Base-by-base conservation (phyloP, 2,329 filamentous ascomycete species). In the Monosporascus sp. region DNA sequence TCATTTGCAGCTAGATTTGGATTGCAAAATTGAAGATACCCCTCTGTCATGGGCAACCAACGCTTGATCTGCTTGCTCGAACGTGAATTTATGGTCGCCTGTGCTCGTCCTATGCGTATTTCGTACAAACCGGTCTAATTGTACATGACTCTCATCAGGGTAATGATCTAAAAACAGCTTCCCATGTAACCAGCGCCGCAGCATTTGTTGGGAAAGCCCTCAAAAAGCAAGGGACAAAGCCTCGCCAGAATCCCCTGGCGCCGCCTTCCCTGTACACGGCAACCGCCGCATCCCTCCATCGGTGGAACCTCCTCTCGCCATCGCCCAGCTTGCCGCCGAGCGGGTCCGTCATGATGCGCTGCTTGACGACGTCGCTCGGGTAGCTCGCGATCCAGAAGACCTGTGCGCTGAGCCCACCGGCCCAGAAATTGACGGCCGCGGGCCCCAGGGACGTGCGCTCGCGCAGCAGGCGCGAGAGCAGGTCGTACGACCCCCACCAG, bases 401-500 rank as follows among this genome's bases (percentile, higher is more conserved):
- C 76, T 99, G 94, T 0, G 94, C 94, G 48, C 88, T 92, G 50
- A 97, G 74, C 0, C 94, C 94, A 3, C 94, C 94, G 0, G 94
- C 93, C 93, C 93, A 97, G 76, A 99, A 99, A 69, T 97, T 97
- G 66, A 97, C 80, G 1, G 86, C 86, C 0, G 94, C 91, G 0
- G 84, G 83, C 51, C 88, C 88, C 51, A 97, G 74, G 14, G 63
- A 72, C 2, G 92, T 96, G 63, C 84, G 76, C 19, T 82, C 71
- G 52, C 82, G 76, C 66, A 97, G 76, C 55, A 79, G 73, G 22
- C 83, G 79, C 5, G 90, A 89, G 61, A 97, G 81, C 31, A 96
- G 63, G 65, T 97, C 93, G 75, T 99, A 99, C 56, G 85, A 88
- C n/a, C 86, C 86, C 94, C 94, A 99, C 92, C 92, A 97, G 76